Evolutionary conservation across 495 filamentous ascomycete species (phyloP).

Genomic region (Corynascus novoguineensis): DNA sequence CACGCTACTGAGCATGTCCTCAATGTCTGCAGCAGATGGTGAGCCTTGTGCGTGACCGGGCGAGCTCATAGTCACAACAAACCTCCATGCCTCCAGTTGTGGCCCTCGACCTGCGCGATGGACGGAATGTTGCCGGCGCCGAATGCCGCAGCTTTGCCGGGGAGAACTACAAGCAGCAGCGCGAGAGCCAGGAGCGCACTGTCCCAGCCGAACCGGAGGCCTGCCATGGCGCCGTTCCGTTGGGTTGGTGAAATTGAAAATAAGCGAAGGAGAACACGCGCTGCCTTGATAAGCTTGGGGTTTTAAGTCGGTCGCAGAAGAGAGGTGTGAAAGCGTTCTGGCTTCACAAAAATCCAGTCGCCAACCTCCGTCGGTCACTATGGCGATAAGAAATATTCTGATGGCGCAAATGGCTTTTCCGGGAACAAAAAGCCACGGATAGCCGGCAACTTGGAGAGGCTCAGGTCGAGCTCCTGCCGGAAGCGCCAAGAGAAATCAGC

Average conservation of each 20-base stretch:
- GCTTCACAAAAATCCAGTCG: too few species aligned
- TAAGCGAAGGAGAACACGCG: too few species aligned
- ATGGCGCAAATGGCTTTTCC: too few species aligned
- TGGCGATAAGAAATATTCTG: too few species aligned
- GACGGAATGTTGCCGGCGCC: slow-evolving; percentile 95
- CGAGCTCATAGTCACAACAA: slow-evolving; percentile 1
- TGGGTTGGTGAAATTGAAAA: background rate
- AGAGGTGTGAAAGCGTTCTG: background rate
- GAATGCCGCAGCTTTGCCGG: slow-evolving; percentile 66
- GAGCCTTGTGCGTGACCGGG: background rate
- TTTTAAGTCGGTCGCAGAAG: background rate
- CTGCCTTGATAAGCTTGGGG: too few species aligned
- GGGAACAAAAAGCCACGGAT: too few species aligned
- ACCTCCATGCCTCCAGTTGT: slow-evolving; percentile 92
- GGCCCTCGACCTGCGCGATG: slow-evolving; percentile 86
- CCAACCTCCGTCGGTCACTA: too few species aligned
- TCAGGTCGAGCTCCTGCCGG: background rate
- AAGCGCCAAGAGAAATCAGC: slow-evolving; percentile 3
- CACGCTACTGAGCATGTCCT: slow-evolving; percentile 87
- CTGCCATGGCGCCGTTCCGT: slow-evolving; percentile 32
- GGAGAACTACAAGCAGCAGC: slow-evolving; percentile 56
- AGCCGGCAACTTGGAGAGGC: background rate
- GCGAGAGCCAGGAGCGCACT: slow-evolving; percentile 43
- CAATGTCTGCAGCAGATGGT: slow-evolving; percentile 51
- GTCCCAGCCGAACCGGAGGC: slow-evolving; percentile 35